A percentile compares a stretch with the other conserved stretches of the same genome.
These are phyloP conservation scores for Oryza australiensis DNA, from an alignment of 176 grass and related monocot species.

Conservation along the genomic window DNA sequence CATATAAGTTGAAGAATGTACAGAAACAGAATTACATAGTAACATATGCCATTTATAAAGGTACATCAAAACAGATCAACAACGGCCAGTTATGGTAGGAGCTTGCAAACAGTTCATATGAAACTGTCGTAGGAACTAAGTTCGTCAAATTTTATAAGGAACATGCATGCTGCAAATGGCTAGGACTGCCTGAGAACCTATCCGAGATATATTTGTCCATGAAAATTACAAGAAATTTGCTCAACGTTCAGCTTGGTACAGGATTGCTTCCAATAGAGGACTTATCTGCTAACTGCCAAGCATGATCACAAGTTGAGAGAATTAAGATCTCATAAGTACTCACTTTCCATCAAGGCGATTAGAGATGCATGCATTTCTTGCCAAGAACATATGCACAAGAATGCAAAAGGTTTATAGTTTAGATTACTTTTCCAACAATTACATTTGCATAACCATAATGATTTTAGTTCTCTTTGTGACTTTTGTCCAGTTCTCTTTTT, in stretches of 20 bases:
- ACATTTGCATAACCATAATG: background rate
- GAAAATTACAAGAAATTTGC: background rate
- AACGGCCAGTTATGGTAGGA: background rate
- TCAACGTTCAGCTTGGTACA: background rate
- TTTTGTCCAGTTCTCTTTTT: background rate
- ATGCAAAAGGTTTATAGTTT: background rate
- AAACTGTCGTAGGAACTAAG: background rate
- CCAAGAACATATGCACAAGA: slow-evolving; percentile 7
- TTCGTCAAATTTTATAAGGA: slow-evolving; percentile 10
- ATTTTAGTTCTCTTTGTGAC: background rate
- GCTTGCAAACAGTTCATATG: slow-evolving; percentile 12
- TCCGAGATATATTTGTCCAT: background rate
- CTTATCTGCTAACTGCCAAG: background rate
- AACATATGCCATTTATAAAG: background rate
- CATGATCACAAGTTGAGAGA: background rate
- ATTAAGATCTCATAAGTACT: background rate
- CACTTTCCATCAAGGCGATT: background rate
- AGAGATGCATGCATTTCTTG: slow-evolving; percentile 11
- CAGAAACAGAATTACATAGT: slow-evolving; percentile 9
- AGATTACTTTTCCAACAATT: background rate
- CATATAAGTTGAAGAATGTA: slow-evolving; percentile 10
- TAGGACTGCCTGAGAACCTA: background rate
- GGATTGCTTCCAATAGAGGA: background rate
- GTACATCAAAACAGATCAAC: slow-evolving; percentile 19
- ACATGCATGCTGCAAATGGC: slow-evolving; percentile 1